Percentiles rank a stretch among this genome's conserved stretches.
These are phyloP conservation scores for Leccinum laetum DNA, from an alignment of 1,284 basidiomycete species.

Conservation along the genomic window DNA sequence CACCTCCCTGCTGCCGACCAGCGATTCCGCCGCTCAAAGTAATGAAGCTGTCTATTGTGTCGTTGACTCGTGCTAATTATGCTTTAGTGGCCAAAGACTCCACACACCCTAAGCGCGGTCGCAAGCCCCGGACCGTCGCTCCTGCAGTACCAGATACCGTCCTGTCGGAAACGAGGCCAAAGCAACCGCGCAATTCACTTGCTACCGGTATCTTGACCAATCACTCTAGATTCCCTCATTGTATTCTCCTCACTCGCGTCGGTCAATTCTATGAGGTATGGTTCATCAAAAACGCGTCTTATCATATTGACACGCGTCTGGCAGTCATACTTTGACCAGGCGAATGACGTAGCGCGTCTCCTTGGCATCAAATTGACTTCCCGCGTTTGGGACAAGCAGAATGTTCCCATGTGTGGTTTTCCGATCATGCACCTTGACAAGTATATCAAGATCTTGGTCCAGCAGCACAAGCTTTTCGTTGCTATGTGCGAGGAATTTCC, in stretches of 20 bases:
- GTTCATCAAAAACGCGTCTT: neutral
- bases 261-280: conserved; percentile 94
- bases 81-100: conserved; percentile 1
- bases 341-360: conserved; percentile 71
- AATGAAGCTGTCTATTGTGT: neutral
- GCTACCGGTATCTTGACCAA: conserved; percentile 74
- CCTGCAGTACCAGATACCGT: neutral
- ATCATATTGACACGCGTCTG: conserved; percentile 7
- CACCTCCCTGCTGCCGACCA: conserved; percentile 1
- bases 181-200: conserved; percentile 52
- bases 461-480: conserved; percentile 80
- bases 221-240: conserved; percentile 79
- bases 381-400: conserved; percentile 67
- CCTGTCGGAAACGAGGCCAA: conserved; percentile 9
- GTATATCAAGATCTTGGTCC: conserved; percentile 83
- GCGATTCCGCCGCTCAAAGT: conserved; percentile 11
- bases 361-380: conserved; percentile 82
- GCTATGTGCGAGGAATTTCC: conserved; percentile 93
- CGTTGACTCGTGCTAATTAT: conserved; percentile 1
- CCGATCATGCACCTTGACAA: conserved; percentile 85
- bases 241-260: conserved; percentile 86
- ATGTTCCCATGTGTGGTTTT: conserved; percentile 86
- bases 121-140: conserved; percentile 14
- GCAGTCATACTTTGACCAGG: conserved; percentile 94
- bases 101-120: conserved; percentile 18